A percentile compares a stretch with the other conserved stretches of the same genome.
phyloP scores from a whole-genome alignment of 495 filamentous ascomycete species.

The Neurospora discreta region DNA sequence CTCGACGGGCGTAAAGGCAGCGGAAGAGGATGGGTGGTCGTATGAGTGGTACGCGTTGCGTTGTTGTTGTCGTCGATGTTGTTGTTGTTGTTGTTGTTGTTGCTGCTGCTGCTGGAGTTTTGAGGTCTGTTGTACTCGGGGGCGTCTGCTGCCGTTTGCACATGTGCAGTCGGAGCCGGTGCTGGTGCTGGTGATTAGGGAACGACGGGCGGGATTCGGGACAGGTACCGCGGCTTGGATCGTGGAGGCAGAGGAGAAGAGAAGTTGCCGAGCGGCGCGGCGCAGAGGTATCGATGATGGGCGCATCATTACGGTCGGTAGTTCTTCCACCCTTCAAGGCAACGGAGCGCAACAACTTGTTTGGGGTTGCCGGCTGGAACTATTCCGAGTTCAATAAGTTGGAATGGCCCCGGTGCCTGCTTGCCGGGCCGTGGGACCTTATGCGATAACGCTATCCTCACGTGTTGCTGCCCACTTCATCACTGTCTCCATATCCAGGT shows the following conservation, averaged over 20 bases:
- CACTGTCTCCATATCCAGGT: not conserved
- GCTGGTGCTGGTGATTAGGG: not conserved
- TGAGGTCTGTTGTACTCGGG: not conserved
- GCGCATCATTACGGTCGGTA: not conserved
- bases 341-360: not conserved
- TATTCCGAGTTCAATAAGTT: not conserved
- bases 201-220: not conserved
- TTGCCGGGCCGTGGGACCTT: not conserved
- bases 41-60: constrained; percentile 60
- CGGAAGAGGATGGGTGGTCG: constrained; percentile 44
- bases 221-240: not conserved
- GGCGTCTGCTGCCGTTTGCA: not conserved
- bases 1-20: constrained; percentile 61
- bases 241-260: not conserved
- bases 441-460: not conserved
- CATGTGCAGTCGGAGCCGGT: not conserved
- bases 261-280: not conserved
- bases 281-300: not conserved
- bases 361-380: not conserved
- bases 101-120: constrained; percentile 1
- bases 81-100: not conserved
- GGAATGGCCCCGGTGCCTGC: not conserved
- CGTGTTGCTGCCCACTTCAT: not conserved
- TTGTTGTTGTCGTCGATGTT: not conserved
- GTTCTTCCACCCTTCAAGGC: not conserved